Percentiles rank a stretch among this genome's conserved stretches.
Evolutionary conservation across 768 basidiomycete genomes (phyloP).

Genomic region (Suillus bovinus): DNA sequence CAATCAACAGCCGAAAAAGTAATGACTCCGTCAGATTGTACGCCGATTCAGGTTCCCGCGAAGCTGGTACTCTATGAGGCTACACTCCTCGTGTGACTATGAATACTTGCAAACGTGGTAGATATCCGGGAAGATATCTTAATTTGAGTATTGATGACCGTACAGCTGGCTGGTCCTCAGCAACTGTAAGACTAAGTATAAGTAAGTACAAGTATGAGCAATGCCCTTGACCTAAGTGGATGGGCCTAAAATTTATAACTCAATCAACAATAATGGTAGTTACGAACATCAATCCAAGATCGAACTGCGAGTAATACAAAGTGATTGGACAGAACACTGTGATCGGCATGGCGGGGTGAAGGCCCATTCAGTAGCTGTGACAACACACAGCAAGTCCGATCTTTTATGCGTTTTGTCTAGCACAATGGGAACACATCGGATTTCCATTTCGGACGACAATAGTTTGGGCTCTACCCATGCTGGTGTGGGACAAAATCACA

Average conservation of each 20-base stretch:
- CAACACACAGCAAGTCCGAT: not conserved
- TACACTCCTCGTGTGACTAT: not conserved
- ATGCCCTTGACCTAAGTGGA: not conserved
- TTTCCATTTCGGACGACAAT: constrained; percentile 22
- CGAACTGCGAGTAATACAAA: constrained; percentile 80
- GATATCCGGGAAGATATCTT: not conserved
- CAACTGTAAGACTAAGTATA: not conserved
- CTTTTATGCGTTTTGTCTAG: constrained; percentile 13
- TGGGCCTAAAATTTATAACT: not conserved
- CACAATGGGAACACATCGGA: constrained; percentile 23
- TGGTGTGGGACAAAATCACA: constrained; percentile 8
- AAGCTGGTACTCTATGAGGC: not conserved
- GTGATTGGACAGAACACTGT: constrained; percentile 35
- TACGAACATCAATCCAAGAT: constrained; percentile 54
- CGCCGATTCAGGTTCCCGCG: constrained; percentile 1
- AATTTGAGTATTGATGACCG: not conserved
- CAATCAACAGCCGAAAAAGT: not conserved
- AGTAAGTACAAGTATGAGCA: not conserved
- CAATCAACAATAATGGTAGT: not conserved
- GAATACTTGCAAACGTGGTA: not conserved
- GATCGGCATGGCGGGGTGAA: constrained; percentile 16
- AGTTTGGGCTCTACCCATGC: constrained; percentile 24
- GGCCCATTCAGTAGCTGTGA: not conserved
- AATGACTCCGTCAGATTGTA: not conserved
- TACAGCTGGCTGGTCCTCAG: not conserved